Percentiles rank a stretch among this genome's conserved stretches.
Evolutionary conservation across 1,284 basidiomycete species (phyloP).

Genomic region (Golubevia pallescens): DNA sequence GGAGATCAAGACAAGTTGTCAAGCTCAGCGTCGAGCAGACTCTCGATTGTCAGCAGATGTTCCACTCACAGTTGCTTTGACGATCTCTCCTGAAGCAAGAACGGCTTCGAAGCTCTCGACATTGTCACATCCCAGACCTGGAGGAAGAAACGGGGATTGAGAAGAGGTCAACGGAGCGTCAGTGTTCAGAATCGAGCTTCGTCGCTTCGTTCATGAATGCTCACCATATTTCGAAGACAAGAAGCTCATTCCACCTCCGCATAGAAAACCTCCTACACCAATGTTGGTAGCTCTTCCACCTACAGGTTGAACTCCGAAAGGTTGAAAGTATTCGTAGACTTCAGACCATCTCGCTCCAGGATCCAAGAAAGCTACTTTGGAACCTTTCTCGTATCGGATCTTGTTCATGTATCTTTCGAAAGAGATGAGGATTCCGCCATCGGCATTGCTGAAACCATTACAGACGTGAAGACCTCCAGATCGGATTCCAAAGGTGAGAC

Average conservation of each 20-base stretch:
- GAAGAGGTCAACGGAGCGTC: too few relatives aligned
- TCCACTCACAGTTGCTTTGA: constrained; percentile 1
- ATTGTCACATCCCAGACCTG: constrained; percentile 23
- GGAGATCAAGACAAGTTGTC: too few relatives aligned
- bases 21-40: too few relatives aligned
- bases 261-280: constrained; percentile 24
- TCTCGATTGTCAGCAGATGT: too few relatives aligned
- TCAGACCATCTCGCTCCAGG: constrained; percentile 27
- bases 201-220: too few relatives aligned
- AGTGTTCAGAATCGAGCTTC: too few relatives aligned
- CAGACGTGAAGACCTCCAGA: constrained; percentile 32
- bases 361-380: constrained; percentile 9
- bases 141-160: too few relatives aligned
- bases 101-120: constrained; percentile 18
- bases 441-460: constrained; percentile 21
- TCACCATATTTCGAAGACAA: constrained; percentile 20
- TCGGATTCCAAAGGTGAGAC: too few relatives aligned
- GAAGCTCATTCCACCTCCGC: constrained; percentile 28
- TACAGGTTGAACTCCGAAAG: constrained; percentile 18
- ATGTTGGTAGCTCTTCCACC: constrained; percentile 26
- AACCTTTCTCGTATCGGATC: constrained; percentile 4
- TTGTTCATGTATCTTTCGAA: constrained; percentile 19
- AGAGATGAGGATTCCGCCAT: constrained; percentile 25
- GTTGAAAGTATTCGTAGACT: constrained; percentile 15
- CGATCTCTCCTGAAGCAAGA: constrained; percentile 11